Evolutionary conservation across 2,329 filamentous ascomycete genomes (phyloP).

Genomic region (Ophiostoma pallidulum): DNA sequence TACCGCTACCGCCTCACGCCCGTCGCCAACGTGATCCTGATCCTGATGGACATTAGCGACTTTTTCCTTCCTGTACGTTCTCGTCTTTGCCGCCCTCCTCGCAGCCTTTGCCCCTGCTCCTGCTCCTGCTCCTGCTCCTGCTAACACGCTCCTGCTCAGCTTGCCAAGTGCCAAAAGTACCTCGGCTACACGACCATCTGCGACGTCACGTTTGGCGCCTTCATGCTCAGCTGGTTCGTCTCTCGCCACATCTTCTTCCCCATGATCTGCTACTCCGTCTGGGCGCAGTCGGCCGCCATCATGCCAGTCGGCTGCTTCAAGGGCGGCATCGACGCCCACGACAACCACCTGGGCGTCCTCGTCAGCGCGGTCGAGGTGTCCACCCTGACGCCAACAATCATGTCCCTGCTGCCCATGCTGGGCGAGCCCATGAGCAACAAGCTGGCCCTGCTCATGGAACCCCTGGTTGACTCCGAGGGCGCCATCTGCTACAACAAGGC

Average conservation of each 20-base stretch:
- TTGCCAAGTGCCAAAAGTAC: constrained; percentile 92
- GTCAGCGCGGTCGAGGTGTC: constrained; percentile 10
- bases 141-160: constrained; percentile 35
- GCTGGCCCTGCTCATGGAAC: constrained; percentile 58
- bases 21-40: constrained; percentile 79
- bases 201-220: constrained; percentile 75
- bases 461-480: constrained; percentile 61
- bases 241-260: constrained; percentile 75
- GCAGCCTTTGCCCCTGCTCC: background rate
- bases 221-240: constrained; percentile 77
- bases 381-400: constrained; percentile 3
- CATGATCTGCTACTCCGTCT: constrained; percentile 74
- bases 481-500: constrained; percentile 69
- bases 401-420: constrained; percentile 1
- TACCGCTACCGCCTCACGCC: constrained; percentile 83
- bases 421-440: constrained; percentile 26
- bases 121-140: background rate
- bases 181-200: constrained; percentile 65
- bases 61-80: constrained; percentile 68
- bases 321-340: constrained; percentile 42
- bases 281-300: constrained; percentile 50
- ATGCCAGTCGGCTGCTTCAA: constrained; percentile 65
- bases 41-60: constrained; percentile 90
- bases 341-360: constrained; percentile 22
- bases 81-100: constrained; percentile 1